Base-by-base conservation (phyloP, 2,329 filamentous ascomycete species). In the Diplodia sapinea region DNA sequence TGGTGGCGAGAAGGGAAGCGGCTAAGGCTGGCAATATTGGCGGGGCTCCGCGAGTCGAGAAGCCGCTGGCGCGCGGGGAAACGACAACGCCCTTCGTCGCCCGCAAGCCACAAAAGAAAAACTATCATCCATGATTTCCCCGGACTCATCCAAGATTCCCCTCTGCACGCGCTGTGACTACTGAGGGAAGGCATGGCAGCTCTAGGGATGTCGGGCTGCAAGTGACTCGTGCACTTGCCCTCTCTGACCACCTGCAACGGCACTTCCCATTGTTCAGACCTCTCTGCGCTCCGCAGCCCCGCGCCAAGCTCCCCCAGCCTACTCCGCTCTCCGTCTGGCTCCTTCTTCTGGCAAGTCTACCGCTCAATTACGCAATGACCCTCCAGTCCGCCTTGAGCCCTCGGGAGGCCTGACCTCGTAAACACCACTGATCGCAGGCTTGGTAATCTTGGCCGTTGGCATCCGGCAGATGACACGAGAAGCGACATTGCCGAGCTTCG, bases 291-390 rank as follows among this genome's bases (percentile, higher is more conserved):
- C 17, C 20, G 57, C 40, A 11, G 40, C 59, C 59, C 59, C 47
- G 20, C 59, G 59, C 59, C 47, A 63, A 63, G 47, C 59, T 51
- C 20, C 54, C 56, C 47, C 59, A 43, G 59, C 59, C 59, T 36
- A 15, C 47, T 63, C 59, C 59, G 50, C 17, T 29, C 47, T 20
- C 15, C 36, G 20, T 15, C 20, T 29, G 4, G 6, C 47, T 63
- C 29, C 59, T 29, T n/a, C 12, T 23, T 38, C 17, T 11, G 59
- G 59, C n/a, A 50, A 31, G 3, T 20, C 13, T 47, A 29, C 40
- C 57, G 40, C 2, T 12, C 26, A 17, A 26, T 49, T 29, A 20
- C 17, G 38, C 57, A 62, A 49, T 36, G 12, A 33, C 57, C 13
- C 26, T 20, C 11, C 29, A 29, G 36, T 12, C 13, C 12, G n/a